These are phyloP conservation scores for Phytophthora agathidicida DNA, from an alignment of 352 stramenopile genomes.

Conservation along the genomic window DNA sequence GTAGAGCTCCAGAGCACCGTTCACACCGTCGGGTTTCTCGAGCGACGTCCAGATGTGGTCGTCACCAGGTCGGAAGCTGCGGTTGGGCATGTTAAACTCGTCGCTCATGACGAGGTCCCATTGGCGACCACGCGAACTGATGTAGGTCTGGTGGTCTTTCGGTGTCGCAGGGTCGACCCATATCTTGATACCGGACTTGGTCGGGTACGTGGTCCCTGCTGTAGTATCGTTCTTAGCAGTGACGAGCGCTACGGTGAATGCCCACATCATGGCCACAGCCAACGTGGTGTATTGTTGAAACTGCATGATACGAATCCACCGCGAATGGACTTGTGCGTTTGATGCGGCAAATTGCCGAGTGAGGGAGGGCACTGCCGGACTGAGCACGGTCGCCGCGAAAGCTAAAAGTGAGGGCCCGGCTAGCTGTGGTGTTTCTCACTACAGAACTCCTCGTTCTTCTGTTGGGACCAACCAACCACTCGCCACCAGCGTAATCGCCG, in stretches of 20 bases:
- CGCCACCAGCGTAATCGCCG: constrained; percentile 11
- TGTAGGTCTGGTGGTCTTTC: constrained; percentile 39
- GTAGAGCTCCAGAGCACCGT: constrained; percentile 92
- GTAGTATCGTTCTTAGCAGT: constrained; percentile 15
- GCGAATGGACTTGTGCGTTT: constrained; percentile 35
- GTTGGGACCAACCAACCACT: constrained; percentile 1
- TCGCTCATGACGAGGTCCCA: constrained; percentile 93
- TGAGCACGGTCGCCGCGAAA: neutral
- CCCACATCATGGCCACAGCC: neutral
- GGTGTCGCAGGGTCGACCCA: constrained; percentile 75
- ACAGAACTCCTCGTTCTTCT: constrained; percentile 2
- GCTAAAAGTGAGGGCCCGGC: neutral
- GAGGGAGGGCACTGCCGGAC: neutral
- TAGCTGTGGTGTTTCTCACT: constrained; percentile 5
- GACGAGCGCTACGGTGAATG: neutral
- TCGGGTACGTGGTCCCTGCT: constrained; percentile 28
- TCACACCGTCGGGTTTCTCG: constrained; percentile 93
- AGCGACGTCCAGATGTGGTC: constrained; percentile 95
- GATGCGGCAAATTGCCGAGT: constrained; percentile 41
- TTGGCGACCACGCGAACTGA: constrained; percentile 41
- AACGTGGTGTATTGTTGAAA: constrained; percentile 10
- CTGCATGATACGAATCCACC: constrained; percentile 4
- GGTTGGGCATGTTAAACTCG: constrained; percentile 92
- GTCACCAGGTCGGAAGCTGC: constrained; percentile 89
- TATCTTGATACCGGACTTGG: constrained; percentile 38